Conservation (phyloP, 768 basidiomycete genomes). For the Mycena metata region DNA sequence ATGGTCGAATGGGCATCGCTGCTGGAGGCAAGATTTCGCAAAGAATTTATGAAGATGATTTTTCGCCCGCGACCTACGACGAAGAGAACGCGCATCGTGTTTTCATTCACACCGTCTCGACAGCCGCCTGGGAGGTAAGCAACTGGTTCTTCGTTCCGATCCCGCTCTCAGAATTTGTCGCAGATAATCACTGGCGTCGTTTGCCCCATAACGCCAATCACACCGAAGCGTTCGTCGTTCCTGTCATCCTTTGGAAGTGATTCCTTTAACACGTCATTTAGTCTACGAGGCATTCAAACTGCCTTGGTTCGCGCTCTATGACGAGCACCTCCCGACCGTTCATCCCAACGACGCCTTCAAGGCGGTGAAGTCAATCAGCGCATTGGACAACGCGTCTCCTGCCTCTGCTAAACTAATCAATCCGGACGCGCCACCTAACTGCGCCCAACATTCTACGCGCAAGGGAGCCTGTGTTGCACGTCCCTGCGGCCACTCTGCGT, state of each 20-base stretch:
- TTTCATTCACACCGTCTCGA: too few relatives aligned
- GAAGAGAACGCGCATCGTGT: too few relatives aligned
- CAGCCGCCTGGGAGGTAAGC: too few relatives aligned
- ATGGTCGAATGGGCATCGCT: slow-evolving; percentile 8
- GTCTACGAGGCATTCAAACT: slow-evolving; percentile 9
- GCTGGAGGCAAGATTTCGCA: slow-evolving; percentile 14
- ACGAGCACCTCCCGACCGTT: slow-evolving; percentile 2
- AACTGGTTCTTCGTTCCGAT: too few relatives aligned
- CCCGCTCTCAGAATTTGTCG: background rate
- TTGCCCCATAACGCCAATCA: slow-evolving; percentile 9
- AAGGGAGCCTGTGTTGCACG: background rate
- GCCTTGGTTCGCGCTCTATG: slow-evolving; percentile 8
- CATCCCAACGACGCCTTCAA: background rate
- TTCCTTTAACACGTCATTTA: background rate
- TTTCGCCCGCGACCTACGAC: background rate
- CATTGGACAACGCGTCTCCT: background rate
- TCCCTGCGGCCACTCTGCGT: background rate
- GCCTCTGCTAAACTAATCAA: background rate
- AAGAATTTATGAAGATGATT: slow-evolving; percentile 2
- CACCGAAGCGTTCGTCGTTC: background rate
- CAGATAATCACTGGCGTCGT: slow-evolving; percentile 17
- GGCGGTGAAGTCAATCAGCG: background rate
- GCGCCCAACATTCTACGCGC: background rate
- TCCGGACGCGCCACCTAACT: slow-evolving; percentile 3
- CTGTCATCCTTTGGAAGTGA: background rate